Evolutionary conservation across 495 filamentous ascomycete species (phyloP), one percentile per base, ranked within the genome.

Genomic region (Penicillium samsonianum): DNA sequence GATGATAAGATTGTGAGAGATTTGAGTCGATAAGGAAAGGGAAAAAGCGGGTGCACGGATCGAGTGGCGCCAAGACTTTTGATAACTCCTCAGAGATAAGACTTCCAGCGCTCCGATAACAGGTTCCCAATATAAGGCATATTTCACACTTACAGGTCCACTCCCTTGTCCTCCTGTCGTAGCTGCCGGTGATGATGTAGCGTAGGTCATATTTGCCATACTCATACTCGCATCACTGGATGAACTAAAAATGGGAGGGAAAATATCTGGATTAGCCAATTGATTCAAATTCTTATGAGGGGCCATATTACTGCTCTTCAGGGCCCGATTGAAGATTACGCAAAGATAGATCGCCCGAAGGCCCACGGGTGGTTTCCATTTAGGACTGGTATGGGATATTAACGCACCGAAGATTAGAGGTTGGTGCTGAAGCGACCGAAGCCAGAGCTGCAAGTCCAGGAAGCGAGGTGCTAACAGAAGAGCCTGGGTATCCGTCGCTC

Each of bases 381-480:
- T 2, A 10, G 22, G n/a, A 20, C 4, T 26, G 31, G 30, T 33
- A 37, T 22, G 31, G 50, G 38, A 38, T 23, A 23, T 46, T n/a
- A 17, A 81, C 80, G 57, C 77, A 92, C 89, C 88, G 84, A 64
- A 83, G 67, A 72, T 86, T 87, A 53, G 84, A 83, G 63, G 85
- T 84, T 33, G 82, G 79, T 50, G 80, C 75, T 25, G 84, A 82
- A 46, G 80, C 83, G 60, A 84, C 77, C 43, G 82, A 82, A 50
- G 87, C 85, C 61, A 91, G 76, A 26, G 84, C 78, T 17, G 87
- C 67, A 46, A 72, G 52, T 37, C 72, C 75, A 3, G 73, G 73
- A 43, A 76, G 64, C 12, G 76, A 61, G 45, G 53, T 53, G 62
- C 59, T 65, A 35, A 67, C 59, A 49, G 64, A 65, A 23, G 64